Conservation (phyloP, 1,139 yeast species). For the Diutina ranongensis region DNA sequence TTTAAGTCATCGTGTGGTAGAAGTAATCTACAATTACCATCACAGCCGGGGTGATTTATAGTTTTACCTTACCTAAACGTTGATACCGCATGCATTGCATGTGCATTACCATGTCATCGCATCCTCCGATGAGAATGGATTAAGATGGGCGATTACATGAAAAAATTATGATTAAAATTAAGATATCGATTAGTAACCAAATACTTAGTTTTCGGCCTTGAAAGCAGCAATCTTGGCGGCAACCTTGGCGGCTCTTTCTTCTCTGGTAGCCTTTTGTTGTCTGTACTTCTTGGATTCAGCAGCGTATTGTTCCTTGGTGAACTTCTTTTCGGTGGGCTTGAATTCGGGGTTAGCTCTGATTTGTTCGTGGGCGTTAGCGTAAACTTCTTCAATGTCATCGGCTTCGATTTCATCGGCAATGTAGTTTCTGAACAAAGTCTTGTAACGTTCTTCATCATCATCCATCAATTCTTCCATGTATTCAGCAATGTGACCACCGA, state of each 20-base stretch:
- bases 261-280: constrained; percentile 80
- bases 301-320: constrained; percentile 96
- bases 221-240: constrained; percentile 88
- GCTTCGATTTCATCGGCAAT: constrained; percentile 95
- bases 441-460: constrained; percentile 99
- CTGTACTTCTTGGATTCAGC: constrained; percentile 92
- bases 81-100: too few species aligned
- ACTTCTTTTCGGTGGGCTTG: constrained; percentile 88
- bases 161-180: not conserved
- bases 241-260: constrained; percentile 81
- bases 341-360: constrained; percentile 94
- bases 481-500: constrained; percentile 99
- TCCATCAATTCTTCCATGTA: constrained; percentile 99
- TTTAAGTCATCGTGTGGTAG: too few species aligned
- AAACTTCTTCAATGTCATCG: constrained; percentile 91
- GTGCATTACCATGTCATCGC: too few species aligned
- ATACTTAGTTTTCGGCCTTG: constrained; percentile 27
- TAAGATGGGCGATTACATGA: too few species aligned
- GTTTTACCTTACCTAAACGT: too few species aligned
- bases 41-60: too few species aligned
- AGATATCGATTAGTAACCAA: not conserved
- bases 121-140: too few species aligned
- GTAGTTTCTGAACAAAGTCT: constrained; percentile 92
- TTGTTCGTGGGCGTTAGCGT: constrained; percentile 87
- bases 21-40: too few species aligned